Conservation (phyloP, 441 rosid genomes). For the Manihot esculenta region DNA sequence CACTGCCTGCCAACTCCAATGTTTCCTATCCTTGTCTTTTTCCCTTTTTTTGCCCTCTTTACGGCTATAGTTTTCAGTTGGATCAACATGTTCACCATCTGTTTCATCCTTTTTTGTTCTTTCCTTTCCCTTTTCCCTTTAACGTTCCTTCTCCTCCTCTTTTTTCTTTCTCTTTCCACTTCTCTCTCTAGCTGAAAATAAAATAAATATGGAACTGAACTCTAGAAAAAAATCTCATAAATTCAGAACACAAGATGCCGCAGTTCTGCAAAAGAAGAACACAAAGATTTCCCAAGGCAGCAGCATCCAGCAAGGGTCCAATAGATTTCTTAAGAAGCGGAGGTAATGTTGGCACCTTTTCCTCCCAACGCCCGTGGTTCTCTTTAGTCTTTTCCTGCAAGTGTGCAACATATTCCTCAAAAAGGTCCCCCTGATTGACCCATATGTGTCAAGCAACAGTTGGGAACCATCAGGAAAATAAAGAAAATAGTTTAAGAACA, state of each 20-base stretch:
- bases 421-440: no score
- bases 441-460: constrained; percentile 24
- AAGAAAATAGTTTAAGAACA: not conserved
- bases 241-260: not conserved
- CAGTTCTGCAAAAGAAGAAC: not conserved
- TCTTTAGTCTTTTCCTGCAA: constrained; percentile 88
- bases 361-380: constrained; percentile 89
- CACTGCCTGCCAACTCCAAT: constrained; percentile 74
- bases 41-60: constrained; percentile 77
- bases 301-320: no score
- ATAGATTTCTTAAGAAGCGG: not conserved
- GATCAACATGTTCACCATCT: constrained; percentile 76
- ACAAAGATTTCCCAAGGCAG: not conserved
- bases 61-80: constrained; percentile 50
- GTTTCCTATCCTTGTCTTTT: constrained; percentile 83
- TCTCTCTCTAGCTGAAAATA: constrained; percentile 38
- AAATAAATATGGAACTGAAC: no score
- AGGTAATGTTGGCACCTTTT: constrained; percentile 53
- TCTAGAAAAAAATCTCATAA: no score
- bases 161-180: constrained; percentile 43
- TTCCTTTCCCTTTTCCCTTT: constrained; percentile 67
- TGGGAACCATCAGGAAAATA: constrained; percentile 6
- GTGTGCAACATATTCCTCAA: constrained; percentile 68
- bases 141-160: constrained; percentile 60
- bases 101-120: constrained; percentile 71